Percentiles rank a stretch among this genome's conserved stretches.
phyloP scores from a whole-genome alignment of 2,329 filamentous ascomycete genomes.

The Arthrobotrys sinensis region DNA sequence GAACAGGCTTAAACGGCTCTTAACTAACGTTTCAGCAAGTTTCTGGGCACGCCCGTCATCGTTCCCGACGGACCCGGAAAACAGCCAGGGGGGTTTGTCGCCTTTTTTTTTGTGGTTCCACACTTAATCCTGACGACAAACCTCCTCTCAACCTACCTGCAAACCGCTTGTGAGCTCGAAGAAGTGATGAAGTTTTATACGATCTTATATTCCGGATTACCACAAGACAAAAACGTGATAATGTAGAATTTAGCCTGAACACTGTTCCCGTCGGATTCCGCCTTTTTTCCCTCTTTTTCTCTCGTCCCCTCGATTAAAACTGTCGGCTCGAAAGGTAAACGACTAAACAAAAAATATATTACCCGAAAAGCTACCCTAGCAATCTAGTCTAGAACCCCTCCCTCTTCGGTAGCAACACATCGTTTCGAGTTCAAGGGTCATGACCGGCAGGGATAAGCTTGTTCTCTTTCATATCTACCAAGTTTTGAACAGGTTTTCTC shows the following conservation, averaged over 20 bases:
- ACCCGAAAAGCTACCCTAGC: slow-evolving; percentile 27
- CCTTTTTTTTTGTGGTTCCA: slow-evolving; percentile 13
- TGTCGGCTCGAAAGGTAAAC: slow-evolving; percentile 11
- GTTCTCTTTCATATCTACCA: slow-evolving; percentile 24
- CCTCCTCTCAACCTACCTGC: neutral
- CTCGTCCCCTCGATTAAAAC: slow-evolving; percentile 1
- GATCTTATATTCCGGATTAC: slow-evolving; percentile 11
- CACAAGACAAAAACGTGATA: slow-evolving; percentile 38
- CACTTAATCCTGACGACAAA: slow-evolving; percentile 46
- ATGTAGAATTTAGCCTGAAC: slow-evolving; percentile 43
- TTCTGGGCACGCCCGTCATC: slow-evolving; percentile 44
- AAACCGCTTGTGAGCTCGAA: neutral
- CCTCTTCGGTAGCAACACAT: slow-evolving; percentile 26
- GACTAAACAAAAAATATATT: slow-evolving; percentile 27
- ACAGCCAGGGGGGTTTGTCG: slow-evolving; percentile 17
- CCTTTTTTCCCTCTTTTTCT: neutral
- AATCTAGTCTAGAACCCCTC: neutral
- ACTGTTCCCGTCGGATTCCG: neutral
- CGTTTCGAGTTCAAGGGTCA: slow-evolving; percentile 8
- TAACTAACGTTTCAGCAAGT: slow-evolving; percentile 40
- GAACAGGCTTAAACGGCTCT: slow-evolving; percentile 39
- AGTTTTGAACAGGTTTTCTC: neutral
- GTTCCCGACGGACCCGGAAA: slow-evolving; percentile 53
- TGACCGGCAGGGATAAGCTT: slow-evolving; percentile 22
- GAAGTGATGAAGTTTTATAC: neutral